phyloP scores from a whole-genome alignment of 2,329 filamentous ascomycete species.

The Diaporthe helianthi region DNA sequence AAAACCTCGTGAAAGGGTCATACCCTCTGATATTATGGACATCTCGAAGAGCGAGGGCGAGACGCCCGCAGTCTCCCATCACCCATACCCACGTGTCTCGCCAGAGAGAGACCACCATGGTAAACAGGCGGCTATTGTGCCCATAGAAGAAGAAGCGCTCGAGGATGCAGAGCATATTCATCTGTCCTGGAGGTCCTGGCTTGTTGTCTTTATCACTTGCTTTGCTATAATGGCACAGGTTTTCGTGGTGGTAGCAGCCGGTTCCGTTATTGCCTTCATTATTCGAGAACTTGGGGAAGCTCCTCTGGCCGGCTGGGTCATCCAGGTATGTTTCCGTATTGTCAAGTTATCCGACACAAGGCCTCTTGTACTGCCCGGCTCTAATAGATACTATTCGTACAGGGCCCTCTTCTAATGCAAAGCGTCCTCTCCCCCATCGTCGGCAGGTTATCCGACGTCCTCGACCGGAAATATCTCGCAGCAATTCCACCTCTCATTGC shows the following conservation, averaged over 20 bases:
- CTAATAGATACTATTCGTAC: constrained; percentile 5
- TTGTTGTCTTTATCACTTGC: constrained; percentile 53
- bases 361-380: background rate
- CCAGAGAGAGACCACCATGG: constrained; percentile 1
- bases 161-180: constrained; percentile 50
- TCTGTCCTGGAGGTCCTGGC: constrained; percentile 62
- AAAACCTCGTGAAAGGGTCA: too few species aligned
- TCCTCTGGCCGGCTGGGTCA: constrained; percentile 61
- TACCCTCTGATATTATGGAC: background rate
- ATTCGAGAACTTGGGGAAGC: constrained; percentile 59
- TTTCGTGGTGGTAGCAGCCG: constrained; percentile 62
- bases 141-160: constrained; percentile 44
- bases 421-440: constrained; percentile 62
- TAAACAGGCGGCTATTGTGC: constrained; percentile 34
- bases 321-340: constrained; percentile 49
- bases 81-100: background rate
- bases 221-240: constrained; percentile 62
- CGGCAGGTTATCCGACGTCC: constrained; percentile 62
- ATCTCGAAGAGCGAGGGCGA: constrained; percentile 18
- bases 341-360: background rate
- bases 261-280: constrained; percentile 63
- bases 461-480: constrained; percentile 61
- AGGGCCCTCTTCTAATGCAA: constrained; percentile 65
- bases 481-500: constrained; percentile 59
- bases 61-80: constrained; percentile 11